Evolutionary conservation across 1,284 basidiomycete species (phyloP).

Genomic region (Peniophora sp.): DNA sequence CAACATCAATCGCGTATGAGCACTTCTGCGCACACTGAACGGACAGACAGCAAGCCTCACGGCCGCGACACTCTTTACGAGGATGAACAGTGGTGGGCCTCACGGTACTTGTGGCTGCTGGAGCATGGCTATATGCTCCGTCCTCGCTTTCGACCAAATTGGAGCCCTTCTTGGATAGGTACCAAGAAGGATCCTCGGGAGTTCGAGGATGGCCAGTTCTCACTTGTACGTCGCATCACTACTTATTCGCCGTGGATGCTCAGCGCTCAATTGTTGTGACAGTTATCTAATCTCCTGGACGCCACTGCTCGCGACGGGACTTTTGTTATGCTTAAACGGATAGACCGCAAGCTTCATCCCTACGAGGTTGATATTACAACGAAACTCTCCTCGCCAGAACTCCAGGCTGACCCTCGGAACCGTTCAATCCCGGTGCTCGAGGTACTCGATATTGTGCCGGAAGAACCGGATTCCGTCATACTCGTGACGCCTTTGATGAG

Average conservation of each 20-base stretch:
- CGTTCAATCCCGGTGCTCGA: constrained; percentile 19
- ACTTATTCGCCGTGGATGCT: too few species aligned
- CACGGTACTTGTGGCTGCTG: neutral
- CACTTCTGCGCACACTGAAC: too few species aligned
- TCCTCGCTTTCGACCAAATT: neutral
- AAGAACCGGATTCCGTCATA: constrained; percentile 10
- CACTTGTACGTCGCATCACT: neutral
- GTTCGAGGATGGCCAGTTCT: neutral
- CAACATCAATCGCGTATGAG: too few species aligned
- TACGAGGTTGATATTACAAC: neutral
- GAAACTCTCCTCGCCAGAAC: neutral
- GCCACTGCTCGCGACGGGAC: neutral
- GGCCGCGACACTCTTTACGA: too few species aligned
- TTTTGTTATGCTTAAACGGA: neutral
- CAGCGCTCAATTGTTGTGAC: neutral
- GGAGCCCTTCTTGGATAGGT: neutral
- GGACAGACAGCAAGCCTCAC: too few species aligned
- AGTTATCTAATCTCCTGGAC: neutral
- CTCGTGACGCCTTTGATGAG: constrained; percentile 18
- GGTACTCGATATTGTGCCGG: constrained; percentile 7
- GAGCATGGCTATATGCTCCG: neutral
- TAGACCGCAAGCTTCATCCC: neutral
- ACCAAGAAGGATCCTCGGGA: neutral
- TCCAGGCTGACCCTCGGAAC: constrained; percentile 23
- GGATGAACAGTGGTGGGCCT: neutral